Evolutionary conservation across 2,329 filamentous ascomycete genomes (phyloP), one percentile per base, ranked within the genome.

Genomic region (Verticillium longisporum): DNA sequence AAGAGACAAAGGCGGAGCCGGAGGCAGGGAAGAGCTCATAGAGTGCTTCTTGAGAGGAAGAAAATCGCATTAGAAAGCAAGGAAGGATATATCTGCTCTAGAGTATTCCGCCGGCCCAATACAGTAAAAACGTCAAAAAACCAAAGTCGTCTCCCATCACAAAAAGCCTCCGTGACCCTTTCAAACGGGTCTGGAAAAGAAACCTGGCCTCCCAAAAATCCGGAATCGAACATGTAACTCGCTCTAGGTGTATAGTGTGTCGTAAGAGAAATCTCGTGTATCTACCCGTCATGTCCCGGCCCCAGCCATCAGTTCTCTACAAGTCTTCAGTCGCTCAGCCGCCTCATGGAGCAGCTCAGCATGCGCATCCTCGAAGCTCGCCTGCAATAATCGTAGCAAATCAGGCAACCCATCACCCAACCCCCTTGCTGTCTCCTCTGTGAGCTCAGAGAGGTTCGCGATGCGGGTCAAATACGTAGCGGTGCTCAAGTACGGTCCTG

Each of bases 331-430:
- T 64, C 93, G 77, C 36, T 84, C 83, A 53, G 86, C 86, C 37
- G 91, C 92, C 72, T 96, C 92, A 56, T 89, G 84, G 63, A 96
- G 75, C 55, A 97, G 71, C 75, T 96, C 92, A 80, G 77, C 80
- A 58, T 77, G 73, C 2, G 78, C 76, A 60, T 80, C 77, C 7
- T 72, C 70, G n/a, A 81, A 68, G 3, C 81, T 75, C 2, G 67
- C 67, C 50, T 73, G 72, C 61, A 83, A 68, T 4, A 75, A 72
- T 13, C 81, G 78, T 26, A 83, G 68, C 57, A 83, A 59, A 31
- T 78, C 78, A 1, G 77, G 73, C 58, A 83, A 63, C 0, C 80
- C 79, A 18, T 79, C 77, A 6, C 88, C 91, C 59, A 92, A 80
- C 31, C 86, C 86, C 69, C 84, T 82, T 56, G 81, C 77, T 66